phyloP scores from a whole-genome alignment of 1,284 basidiomycete genomes.

The Tilletia walkeri region DNA sequence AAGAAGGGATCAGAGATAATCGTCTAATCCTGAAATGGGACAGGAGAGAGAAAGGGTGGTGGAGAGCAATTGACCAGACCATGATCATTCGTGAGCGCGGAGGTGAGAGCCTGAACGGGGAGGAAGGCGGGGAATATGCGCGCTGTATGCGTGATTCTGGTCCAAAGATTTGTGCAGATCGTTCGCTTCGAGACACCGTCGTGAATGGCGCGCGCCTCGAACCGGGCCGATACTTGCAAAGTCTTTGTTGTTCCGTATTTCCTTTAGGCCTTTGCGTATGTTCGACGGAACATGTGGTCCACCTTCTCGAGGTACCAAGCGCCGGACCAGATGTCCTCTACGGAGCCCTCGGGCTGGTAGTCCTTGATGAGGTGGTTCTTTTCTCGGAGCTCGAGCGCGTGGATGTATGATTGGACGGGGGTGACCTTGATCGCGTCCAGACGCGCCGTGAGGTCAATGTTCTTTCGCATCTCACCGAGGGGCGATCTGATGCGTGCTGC shows the following conservation, averaged over 20 bases:
- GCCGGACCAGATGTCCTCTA: conserved; percentile 91
- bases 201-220: no score
- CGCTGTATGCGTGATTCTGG: no score
- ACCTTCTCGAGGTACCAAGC: conserved; percentile 90
- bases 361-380: conserved; percentile 89
- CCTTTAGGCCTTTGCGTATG: conserved; percentile 63
- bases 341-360: conserved; percentile 79
- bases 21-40: no score
- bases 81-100: no score
- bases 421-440: conserved; percentile 85
- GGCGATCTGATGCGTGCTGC: conserved; percentile 68
- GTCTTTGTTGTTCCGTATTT: not conserved
- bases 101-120: no score
- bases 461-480: conserved; percentile 79
- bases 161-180: no score
- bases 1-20: no score
- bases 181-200: no score
- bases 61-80: no score
- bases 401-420: conserved; percentile 80
- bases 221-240: no score
- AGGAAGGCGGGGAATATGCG: no score
- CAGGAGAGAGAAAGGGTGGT: no score
- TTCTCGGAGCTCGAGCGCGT: conserved; percentile 69
- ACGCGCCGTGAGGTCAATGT: conserved; percentile 75
- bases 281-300: conserved; percentile 87